These are phyloP conservation scores for Penicillium sp. DNA, from an alignment of 2,329 filamentous ascomycete species.

Conservation along the genomic window DNA sequence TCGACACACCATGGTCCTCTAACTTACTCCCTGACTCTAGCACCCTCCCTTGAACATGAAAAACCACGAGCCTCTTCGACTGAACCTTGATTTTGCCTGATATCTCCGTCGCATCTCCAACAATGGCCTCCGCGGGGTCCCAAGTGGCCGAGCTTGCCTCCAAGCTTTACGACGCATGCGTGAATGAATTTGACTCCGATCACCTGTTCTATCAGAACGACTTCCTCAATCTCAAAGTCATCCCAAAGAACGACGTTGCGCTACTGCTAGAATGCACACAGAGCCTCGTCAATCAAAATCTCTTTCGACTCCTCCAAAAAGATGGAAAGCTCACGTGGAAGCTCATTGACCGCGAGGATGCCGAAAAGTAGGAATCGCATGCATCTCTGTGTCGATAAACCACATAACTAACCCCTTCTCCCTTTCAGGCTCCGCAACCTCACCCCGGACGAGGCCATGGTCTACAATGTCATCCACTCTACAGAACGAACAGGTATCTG, in stretches of 20 bases:
- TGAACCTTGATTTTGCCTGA: slow-evolving; percentile 31
- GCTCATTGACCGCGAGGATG: slow-evolving; percentile 49
- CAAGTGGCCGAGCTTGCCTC: slow-evolving; percentile 43
- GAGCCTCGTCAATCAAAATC: slow-evolving; percentile 47
- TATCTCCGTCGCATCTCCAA: slow-evolving; percentile 23
- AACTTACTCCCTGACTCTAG: slow-evolving; percentile 14
- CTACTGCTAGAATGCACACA: slow-evolving; percentile 48
- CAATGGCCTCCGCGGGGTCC: slow-evolving; percentile 39
- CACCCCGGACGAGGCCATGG: slow-evolving; percentile 71
- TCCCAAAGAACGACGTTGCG: slow-evolving; percentile 45
- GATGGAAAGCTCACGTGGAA: slow-evolving; percentile 50
- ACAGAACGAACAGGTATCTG: slow-evolving; percentile 84
- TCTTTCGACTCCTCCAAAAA: slow-evolving; percentile 47
- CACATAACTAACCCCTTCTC: slow-evolving; percentile 11
- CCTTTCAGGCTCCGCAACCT: slow-evolving; percentile 45
- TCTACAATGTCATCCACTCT: slow-evolving; percentile 87
- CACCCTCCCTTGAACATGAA: slow-evolving; percentile 35
- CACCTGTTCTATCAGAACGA: slow-evolving; percentile 51
- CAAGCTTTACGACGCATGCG: slow-evolving; percentile 48
- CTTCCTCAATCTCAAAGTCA: slow-evolving; percentile 43
- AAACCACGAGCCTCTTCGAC: slow-evolving; percentile 27
- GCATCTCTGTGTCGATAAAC: not conserved
- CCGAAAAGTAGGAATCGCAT: slow-evolving; percentile 44
- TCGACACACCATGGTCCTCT: slow-evolving; percentile 20
- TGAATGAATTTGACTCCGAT: slow-evolving; percentile 40